Percentiles rank a stretch among this genome's conserved stretches.
Conservation (phyloP, 257 asterid species). For the Echites panduratus region DNA sequence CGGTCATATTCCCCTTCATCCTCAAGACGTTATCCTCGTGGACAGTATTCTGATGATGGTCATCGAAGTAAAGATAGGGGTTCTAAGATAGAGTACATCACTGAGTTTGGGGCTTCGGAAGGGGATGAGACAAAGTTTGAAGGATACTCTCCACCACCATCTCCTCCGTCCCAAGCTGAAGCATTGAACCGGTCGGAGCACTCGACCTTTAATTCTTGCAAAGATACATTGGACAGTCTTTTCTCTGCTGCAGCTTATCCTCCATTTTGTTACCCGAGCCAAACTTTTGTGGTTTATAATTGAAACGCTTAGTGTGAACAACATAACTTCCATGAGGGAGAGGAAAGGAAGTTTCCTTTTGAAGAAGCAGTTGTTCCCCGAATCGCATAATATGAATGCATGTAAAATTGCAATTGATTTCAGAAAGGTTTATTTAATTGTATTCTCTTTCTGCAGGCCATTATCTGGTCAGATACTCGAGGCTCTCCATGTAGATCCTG, state of each 20-base stretch:
- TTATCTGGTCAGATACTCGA: slow-evolving; percentile 87
- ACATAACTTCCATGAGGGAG: slow-evolving; percentile 40
- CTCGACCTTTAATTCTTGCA: slow-evolving; percentile 90
- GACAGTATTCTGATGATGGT: slow-evolving; percentile 49
- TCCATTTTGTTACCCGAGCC: slow-evolving; percentile 59
- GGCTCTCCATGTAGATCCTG: slow-evolving; percentile 98
- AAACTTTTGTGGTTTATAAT: slow-evolving; percentile 48
- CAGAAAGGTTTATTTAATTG: slow-evolving; percentile 38
- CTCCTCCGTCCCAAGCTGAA: slow-evolving; percentile 76
- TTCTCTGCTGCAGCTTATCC: slow-evolving; percentile 85
- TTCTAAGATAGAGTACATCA: slow-evolving; percentile 87
- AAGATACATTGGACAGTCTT: slow-evolving; percentile 80
- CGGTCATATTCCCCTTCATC: slow-evolving; percentile 78
- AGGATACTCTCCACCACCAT: slow-evolving; percentile 93
- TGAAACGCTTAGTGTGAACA: slow-evolving; percentile 41
- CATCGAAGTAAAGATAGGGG: slow-evolving; percentile 67
- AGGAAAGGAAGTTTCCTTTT: slow-evolving; percentile 43
- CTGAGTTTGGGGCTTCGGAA: slow-evolving; percentile 89
- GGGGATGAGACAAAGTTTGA: slow-evolving; percentile 61
- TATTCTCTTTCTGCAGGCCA: slow-evolving; percentile 70
- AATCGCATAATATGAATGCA: slow-evolving; percentile 41
- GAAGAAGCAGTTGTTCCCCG: slow-evolving; percentile 46
- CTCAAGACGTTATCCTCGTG: slow-evolving; percentile 62
- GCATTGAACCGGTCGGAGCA: slow-evolving; percentile 98
- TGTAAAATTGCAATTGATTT: slow-evolving; percentile 27